Evolutionary conservation across 805 yeast species (phyloP), one percentile per base, ranked within the genome.

Genomic region (Yarrowia bubula): DNA sequence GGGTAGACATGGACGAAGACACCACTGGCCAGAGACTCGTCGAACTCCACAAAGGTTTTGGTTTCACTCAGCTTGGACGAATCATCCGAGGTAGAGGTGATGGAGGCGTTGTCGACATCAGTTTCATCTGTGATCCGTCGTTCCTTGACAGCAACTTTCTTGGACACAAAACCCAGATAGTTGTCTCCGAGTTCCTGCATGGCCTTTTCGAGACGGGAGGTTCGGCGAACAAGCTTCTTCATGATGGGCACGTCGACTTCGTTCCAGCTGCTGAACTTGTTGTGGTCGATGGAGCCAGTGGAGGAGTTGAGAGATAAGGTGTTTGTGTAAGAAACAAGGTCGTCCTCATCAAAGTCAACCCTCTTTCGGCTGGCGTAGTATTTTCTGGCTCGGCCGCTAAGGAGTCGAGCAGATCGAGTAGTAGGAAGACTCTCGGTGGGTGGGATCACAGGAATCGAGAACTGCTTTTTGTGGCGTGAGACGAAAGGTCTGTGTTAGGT

Each of bases 261-360:
- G 22, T 33, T 39, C 55, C 55, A 48, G 55, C 13, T 33, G 10
- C 35, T 31, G 18, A 48, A 48, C 41, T 48, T 48, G 41, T 48
- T 39, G 13, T 18, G 33, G 15, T 48, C 55, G 28, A 11, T 33
- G 39, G 55, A 48, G 8, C 41, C 55, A 8, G 55, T 48, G 8
- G 55, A 48, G 41, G 55, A 48, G 41, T 48, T 48, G 41, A 48
- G 41, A 6, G 55, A 48, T 14, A 33, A 17, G 39, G 55, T 35
- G 51, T 61, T 53, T 57, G 44, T 32, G 63, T 57, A 57, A 11
- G 66, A n/a, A 17, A 33, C 44, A 3, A 35, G 35, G 72, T 88
- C 92, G 33, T 77, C 79, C 67, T 78, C 82, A 69, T 79, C 84
- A 73, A 89, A 87, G 68, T 82, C 89, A 0, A 92, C 86, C 68